These are phyloP conservation scores for Daldinia eschscholtzii DNA, from an alignment of 2,329 filamentous ascomycete genomes.

Conservation along the genomic window DNA sequence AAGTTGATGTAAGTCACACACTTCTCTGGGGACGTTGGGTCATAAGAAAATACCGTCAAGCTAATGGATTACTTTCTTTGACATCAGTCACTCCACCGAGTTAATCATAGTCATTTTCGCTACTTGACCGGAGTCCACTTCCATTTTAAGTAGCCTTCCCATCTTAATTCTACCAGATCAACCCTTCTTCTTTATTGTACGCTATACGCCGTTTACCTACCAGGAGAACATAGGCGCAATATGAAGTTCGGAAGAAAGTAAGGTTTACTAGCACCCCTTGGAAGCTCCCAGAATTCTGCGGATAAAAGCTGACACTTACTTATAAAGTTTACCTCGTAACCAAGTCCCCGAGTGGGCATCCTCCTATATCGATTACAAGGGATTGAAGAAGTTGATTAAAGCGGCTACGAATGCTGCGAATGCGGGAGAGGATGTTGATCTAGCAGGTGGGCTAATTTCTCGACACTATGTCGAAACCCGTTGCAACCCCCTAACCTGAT, in stretches of 20 bases:
- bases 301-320: constrained; percentile 37
- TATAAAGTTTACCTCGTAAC: constrained; percentile 75
- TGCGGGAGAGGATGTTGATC: constrained; percentile 81
- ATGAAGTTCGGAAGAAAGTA: constrained; percentile 77
- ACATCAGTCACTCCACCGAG: constrained; percentile 11
- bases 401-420: constrained; percentile 74
- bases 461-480: constrained; percentile 53
- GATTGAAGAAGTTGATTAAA: constrained; percentile 95
- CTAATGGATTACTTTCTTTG: constrained; percentile 18
- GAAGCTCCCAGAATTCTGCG: neutral
- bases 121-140: constrained; percentile 14
- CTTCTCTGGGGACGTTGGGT: neutral
- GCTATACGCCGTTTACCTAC: neutral
- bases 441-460: constrained; percentile 79
- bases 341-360: constrained; percentile 90
- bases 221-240: constrained; percentile 35
- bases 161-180: constrained; percentile 13
- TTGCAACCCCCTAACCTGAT: constrained; percentile 55
- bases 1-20: constrained; percentile 17
- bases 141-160: constrained; percentile 4
- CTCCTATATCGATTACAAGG: constrained; percentile 90
- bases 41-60: neutral
- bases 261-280: constrained; percentile 47
- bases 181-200: constrained; percentile 12
- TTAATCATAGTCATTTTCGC: constrained; percentile 6